Evolutionary conservation across 2,329 filamentous ascomycete species (phyloP).

Genomic region (Botrytis medusae): DNA sequence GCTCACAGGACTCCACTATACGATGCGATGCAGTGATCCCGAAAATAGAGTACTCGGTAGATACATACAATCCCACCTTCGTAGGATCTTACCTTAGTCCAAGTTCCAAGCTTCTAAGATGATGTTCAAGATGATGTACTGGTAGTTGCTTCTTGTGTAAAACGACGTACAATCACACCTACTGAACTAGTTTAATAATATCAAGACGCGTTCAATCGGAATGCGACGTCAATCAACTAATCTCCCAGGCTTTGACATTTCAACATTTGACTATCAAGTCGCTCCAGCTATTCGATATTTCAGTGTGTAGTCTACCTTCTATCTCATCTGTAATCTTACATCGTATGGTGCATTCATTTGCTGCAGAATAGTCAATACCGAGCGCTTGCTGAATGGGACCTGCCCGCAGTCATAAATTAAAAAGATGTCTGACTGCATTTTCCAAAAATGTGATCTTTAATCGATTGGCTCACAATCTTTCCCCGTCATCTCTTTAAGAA

Average conservation of each 20-base stretch:
- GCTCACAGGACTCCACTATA: not conserved
- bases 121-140: not conserved
- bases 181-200: not conserved
- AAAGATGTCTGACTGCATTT: slow-evolving; percentile 3
- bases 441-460: not conserved
- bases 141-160: not conserved
- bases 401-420: not conserved
- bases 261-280: not conserved
- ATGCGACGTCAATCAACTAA: not conserved
- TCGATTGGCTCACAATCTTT: slow-evolving; percentile 1
- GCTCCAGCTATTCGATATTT: not conserved
- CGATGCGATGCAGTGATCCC: slow-evolving; percentile 18
- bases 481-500: not conserved
- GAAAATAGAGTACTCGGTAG: slow-evolving; percentile 16
- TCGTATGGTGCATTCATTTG: not conserved
- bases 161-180: not conserved
- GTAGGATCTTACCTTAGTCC: not conserved
- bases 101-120: not conserved
- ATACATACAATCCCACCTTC: slow-evolving; percentile 4
- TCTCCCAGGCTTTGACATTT: not conserved
- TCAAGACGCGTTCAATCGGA: not conserved
- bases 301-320: not conserved
- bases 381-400: slow-evolving; percentile 5
- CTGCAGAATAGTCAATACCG: slow-evolving; percentile 3
- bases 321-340: not conserved